These are phyloP conservation scores for Phanerochaete sordida DNA, from an alignment of 768 basidiomycete genomes.

Conservation along the genomic window DNA sequence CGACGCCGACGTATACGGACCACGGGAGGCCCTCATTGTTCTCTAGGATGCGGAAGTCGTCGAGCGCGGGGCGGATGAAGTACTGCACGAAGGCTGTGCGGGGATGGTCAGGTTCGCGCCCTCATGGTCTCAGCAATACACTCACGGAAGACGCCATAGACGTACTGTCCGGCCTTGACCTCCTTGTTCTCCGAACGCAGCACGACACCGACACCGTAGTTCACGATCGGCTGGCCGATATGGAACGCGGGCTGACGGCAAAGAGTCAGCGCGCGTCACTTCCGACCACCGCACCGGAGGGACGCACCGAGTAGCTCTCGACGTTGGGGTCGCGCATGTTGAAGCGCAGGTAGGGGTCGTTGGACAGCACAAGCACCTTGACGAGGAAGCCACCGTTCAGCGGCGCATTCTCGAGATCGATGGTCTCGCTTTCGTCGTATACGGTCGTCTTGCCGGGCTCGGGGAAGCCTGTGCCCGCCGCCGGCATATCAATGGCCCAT, in stretches of 20 bases:
- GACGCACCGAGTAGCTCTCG: constrained; percentile 3
- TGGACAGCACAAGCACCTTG: constrained; percentile 21
- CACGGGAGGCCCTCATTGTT: constrained; percentile 46
- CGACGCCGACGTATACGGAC: constrained; percentile 45
- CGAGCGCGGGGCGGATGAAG: constrained; percentile 24
- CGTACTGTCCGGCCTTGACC: constrained; percentile 20
- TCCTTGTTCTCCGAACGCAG: constrained; percentile 21
- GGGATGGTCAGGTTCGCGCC: constrained; percentile 35
- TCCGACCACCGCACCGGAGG: constrained; percentile 25
- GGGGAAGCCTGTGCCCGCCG: constrained; percentile 14
- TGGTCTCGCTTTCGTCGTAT: constrained; percentile 23
- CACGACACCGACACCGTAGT: constrained; percentile 24
- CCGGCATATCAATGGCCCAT: neutral
- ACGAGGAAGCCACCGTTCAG: constrained; percentile 27
- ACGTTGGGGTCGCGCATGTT: constrained; percentile 12
- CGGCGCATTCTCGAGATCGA: constrained; percentile 24
- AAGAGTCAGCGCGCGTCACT: neutral
- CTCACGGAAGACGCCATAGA: constrained; percentile 20
- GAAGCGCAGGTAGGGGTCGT: constrained; percentile 18
- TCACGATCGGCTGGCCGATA: constrained; percentile 25
- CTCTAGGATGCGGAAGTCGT: constrained; percentile 27
- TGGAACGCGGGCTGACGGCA: constrained; percentile 16
- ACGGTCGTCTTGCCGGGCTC: constrained; percentile 25
- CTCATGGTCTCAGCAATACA: constrained; percentile 18
- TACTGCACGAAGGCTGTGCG: constrained; percentile 40